phyloP scores from a whole-genome alignment of 495 filamentous ascomycete species.

The Alectoria sarmentosa region DNA sequence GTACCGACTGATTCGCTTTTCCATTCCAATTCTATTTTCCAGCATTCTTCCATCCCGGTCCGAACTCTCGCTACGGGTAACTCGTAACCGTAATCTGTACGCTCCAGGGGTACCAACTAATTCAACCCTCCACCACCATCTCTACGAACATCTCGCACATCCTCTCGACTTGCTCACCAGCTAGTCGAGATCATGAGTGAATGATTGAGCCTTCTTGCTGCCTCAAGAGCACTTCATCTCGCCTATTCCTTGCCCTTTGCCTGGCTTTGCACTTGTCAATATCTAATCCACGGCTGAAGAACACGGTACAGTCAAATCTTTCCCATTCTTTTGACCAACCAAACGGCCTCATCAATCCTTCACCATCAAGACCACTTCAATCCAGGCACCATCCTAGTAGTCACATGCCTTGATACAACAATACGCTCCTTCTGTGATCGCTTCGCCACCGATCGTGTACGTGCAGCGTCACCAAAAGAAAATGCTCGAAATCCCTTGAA shows the following conservation, averaged over 20 bases:
- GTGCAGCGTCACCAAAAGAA: slow-evolving; percentile 5
- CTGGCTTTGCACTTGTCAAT: neutral
- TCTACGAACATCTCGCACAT: slow-evolving; percentile 10
- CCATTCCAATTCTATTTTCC: slow-evolving; percentile 13
- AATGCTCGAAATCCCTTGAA: slow-evolving; percentile 4
- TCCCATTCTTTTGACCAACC: slow-evolving; percentile 8
- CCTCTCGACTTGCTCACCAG: slow-evolving; percentile 14
- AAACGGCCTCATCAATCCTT: slow-evolving; percentile 12
- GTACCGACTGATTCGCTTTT: slow-evolving; percentile 14
- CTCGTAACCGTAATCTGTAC: slow-evolving; percentile 27
- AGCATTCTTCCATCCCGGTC: slow-evolving; percentile 23
- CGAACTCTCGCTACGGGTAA: slow-evolving; percentile 25
- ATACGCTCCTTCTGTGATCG: slow-evolving; percentile 5
- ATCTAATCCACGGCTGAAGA: slow-evolving; percentile 16
- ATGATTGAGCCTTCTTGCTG: slow-evolving; percentile 19
- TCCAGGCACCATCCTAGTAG: slow-evolving; percentile 16
- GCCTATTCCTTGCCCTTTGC: slow-evolving; percentile 1
- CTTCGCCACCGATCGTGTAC: slow-evolving; percentile 14
- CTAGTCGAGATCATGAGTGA: slow-evolving; percentile 18
- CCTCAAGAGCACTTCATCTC: slow-evolving; percentile 5
- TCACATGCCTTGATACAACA: slow-evolving; percentile 5
- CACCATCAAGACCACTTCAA: slow-evolving; percentile 14
- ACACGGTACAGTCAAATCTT: slow-evolving; percentile 25
- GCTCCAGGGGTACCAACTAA: slow-evolving; percentile 24
- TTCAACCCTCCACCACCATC: slow-evolving; percentile 12